These are phyloP conservation scores for Penicillium sp. DNA, from an alignment of 2,329 filamentous ascomycete species.

Conservation along the genomic window DNA sequence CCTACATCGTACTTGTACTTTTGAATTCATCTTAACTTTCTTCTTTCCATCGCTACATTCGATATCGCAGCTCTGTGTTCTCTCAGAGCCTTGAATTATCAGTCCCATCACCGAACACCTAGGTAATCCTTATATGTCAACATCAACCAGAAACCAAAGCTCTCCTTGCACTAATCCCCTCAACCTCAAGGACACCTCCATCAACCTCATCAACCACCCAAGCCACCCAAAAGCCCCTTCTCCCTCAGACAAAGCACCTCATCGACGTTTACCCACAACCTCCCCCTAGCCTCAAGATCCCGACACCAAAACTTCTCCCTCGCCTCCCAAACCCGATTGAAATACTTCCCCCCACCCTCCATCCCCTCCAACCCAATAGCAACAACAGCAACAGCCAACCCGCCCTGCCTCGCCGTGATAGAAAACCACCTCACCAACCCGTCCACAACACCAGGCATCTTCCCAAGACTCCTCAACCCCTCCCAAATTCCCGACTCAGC, in stretches of 20 bases:
- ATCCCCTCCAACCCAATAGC: neutral
- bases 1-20: neutral
- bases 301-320: neutral
- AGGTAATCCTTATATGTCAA: too few relatives aligned
- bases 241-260: constrained; percentile 4
- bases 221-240: neutral
- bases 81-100: too few relatives aligned
- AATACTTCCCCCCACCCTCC: constrained; percentile 6
- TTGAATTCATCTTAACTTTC: neutral
- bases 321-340: constrained; percentile 10
- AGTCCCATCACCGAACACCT: too few relatives aligned
- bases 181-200: too few relatives aligned
- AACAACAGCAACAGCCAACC: constrained; percentile 3
- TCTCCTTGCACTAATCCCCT: too few relatives aligned
- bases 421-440: constrained; percentile 6
- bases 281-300: constrained; percentile 1
- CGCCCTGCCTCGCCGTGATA: constrained; percentile 7
- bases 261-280: constrained; percentile 5
- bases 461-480: neutral
- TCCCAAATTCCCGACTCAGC: constrained; percentile 18
- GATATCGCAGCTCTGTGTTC: too few relatives aligned
- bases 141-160: too few relatives aligned
- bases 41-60: too few relatives aligned
- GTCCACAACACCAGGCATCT: neutral
- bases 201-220: neutral